These are phyloP conservation scores for Penicillium sp. DNA, from an alignment of 2,329 filamentous ascomycete species.

Conservation along the genomic window DNA sequence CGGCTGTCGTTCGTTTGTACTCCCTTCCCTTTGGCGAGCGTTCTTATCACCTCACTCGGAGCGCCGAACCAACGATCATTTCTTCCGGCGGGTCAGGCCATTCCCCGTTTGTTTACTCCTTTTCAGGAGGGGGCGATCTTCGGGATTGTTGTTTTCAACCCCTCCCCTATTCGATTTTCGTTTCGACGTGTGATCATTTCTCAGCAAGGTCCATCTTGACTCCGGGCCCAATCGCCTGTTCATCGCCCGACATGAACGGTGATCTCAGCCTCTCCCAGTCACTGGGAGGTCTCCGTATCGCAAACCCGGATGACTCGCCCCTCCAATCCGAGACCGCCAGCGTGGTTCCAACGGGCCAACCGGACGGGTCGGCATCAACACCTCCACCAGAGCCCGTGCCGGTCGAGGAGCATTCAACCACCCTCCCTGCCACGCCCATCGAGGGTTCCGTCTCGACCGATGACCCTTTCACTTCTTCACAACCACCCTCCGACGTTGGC, in stretches of 20 bases:
- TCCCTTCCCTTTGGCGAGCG: not conserved
- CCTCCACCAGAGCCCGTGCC: slow-evolving; percentile 15
- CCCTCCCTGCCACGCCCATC: slow-evolving; percentile 18
- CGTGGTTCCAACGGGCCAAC: slow-evolving; percentile 18
- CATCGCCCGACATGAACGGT: slow-evolving; percentile 65
- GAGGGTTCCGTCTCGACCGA: slow-evolving; percentile 25
- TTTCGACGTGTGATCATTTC: too few relatives aligned
- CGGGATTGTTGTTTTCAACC: not conserved
- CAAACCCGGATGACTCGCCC: slow-evolving; percentile 79
- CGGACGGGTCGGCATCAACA: slow-evolving; percentile 22
- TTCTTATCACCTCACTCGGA: slow-evolving; percentile 1
- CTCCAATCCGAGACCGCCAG: slow-evolving; percentile 32
- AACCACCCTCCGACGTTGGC: slow-evolving; percentile 41
- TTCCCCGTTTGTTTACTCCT: slow-evolving; percentile 1
- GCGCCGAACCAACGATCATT: not conserved
- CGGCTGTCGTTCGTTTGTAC: slow-evolving; percentile 15
- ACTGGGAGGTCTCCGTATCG: slow-evolving; percentile 89
- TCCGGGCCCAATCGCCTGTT: not conserved
- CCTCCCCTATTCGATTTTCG: not conserved
- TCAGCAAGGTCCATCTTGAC: not conserved
- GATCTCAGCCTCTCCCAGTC: slow-evolving; percentile 89
- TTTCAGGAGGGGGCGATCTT: not conserved
- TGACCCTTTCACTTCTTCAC: slow-evolving; percentile 40
- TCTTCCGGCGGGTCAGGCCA: slow-evolving; percentile 1
- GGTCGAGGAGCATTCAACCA: slow-evolving; percentile 15